Evolutionary conservation across 495 filamentous ascomycete genomes (phyloP).

Genomic region (Aspergillus incahuasiensis): DNA sequence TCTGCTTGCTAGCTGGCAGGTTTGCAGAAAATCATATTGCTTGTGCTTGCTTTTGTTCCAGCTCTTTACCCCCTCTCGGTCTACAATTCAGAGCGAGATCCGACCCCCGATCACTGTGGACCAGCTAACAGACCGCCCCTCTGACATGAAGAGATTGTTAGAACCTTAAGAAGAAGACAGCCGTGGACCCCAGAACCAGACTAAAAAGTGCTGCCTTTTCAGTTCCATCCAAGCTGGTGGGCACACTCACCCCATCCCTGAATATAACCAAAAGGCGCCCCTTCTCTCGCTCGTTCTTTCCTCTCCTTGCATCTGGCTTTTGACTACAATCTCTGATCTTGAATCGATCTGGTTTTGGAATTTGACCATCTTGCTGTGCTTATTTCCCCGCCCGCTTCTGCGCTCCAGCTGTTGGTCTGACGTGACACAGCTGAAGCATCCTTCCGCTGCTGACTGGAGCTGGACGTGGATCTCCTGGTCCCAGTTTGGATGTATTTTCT

Average conservation of each 20-base stretch:
- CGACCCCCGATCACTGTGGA: background rate
- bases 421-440: conserved; percentile 11
- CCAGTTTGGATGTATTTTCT: background rate
- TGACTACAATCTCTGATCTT: background rate
- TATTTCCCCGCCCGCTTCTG: conserved; percentile 10
- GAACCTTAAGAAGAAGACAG: background rate
- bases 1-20: background rate
- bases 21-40: background rate
- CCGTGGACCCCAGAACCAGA: background rate
- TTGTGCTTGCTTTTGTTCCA: background rate
- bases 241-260: conserved; percentile 2
- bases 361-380: background rate
- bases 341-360: no score
- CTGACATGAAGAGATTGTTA: conserved; percentile 2
- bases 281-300: background rate
- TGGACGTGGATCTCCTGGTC: background rate
- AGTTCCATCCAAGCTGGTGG: background rate
- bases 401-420: background rate
- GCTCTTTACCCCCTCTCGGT: background rate
- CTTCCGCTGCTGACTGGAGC: conserved; percentile 2
- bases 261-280: conserved; percentile 7
- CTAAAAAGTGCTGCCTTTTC: conserved; percentile 8
- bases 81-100: background rate
- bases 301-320: conserved; percentile 1
- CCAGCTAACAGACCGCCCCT: background rate